phyloP scores from a whole-genome alignment of 2,329 filamentous ascomycete species.

The Epichloe gansuensis region DNA sequence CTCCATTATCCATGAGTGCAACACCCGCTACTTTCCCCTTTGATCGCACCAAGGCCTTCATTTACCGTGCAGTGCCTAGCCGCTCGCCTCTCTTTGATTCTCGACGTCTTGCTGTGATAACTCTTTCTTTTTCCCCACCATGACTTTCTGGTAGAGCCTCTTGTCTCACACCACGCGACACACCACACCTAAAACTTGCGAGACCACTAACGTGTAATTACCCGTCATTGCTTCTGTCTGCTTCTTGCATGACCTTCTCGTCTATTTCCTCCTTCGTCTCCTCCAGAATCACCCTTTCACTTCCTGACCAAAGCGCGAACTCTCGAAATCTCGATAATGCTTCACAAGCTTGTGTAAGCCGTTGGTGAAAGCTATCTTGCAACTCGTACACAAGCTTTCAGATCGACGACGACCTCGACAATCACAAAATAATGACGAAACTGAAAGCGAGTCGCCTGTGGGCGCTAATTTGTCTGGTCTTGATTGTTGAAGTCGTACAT shows the following conservation, averaged over 20 bases:
- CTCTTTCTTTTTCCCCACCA: not conserved
- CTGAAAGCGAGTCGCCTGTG: conserved; percentile 21
- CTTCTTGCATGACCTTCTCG: not conserved
- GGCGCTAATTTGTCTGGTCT: conserved; percentile 26
- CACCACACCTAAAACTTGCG: not conserved
- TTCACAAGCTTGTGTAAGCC: conserved; percentile 7
- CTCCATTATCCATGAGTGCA: not conserved
- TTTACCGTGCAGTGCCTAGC: not conserved
- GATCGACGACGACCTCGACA: conserved; percentile 1
- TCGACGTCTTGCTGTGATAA: not conserved
- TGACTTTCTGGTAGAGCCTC: not conserved
- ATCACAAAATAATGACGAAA: conserved; percentile 19
- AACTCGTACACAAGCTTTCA: conserved; percentile 4
- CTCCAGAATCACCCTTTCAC: not conserved
- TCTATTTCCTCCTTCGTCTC: not conserved
- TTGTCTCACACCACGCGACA: not conserved
- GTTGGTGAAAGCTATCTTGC: conserved; percentile 11
- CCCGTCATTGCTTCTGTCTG: conserved; percentile 1
- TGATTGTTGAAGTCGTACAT: conserved; percentile 25
- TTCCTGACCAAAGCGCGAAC: not conserved
- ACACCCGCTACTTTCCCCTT: not conserved
- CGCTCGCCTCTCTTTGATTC: not conserved
- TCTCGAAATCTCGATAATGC: conserved; percentile 9
- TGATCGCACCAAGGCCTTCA: not conserved
- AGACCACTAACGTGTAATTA: not conserved